Base-by-base conservation (phyloP, 2,329 filamentous ascomycete species). In the Pseudomassariella vexata region DNA sequence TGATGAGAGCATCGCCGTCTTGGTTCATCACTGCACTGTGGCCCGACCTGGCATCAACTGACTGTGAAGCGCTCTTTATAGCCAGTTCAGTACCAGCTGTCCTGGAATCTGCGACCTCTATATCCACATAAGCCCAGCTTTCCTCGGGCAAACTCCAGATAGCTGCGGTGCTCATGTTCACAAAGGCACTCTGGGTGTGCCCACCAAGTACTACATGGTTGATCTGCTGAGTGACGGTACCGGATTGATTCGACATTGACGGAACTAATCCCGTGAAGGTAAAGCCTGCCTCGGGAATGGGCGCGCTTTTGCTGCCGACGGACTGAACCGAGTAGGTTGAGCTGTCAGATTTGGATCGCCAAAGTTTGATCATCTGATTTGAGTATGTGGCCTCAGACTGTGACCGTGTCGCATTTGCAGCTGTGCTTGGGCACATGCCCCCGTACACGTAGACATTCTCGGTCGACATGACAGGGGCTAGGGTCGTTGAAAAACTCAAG, bases 121-220 rank as follows among this genome's bases (percentile, higher is more conserved):
- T 47, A 10, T 45, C 37, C 17, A 94, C 65, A 53, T 90, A 95
- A 18, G 77, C 82, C 90, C 90, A 96, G 32, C 75, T 81, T 50
- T 88, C 79, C 48, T 94, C 83, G 0, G 90, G 90, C 6, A 95
- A 65, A 33, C 79, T 89, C 68, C 89, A 95, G 2, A 95, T 65
- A 0, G 88, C 90, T 2, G 90, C 76, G 25, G 87, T 85, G 35
- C 86, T 94, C 82, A 94, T 95, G 55, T 95, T 94, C 61, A 95
- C 81, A 52, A 95, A 95, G 0, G 88, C 89, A 11, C 66, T 59
- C 45, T 77, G 68, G 0, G 88, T 94, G 53, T 95, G 88, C 1
- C 90, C 90, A 24, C 89, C 90, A 11, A 95, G 63, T 15, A 95
- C 62, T 9, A 95, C 76, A 44, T 86, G 90, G 46, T 81, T 80